Conservation (phyloP, 2,329 filamentous ascomycete genomes). For the Pyrenochaeta sp. region DNA sequence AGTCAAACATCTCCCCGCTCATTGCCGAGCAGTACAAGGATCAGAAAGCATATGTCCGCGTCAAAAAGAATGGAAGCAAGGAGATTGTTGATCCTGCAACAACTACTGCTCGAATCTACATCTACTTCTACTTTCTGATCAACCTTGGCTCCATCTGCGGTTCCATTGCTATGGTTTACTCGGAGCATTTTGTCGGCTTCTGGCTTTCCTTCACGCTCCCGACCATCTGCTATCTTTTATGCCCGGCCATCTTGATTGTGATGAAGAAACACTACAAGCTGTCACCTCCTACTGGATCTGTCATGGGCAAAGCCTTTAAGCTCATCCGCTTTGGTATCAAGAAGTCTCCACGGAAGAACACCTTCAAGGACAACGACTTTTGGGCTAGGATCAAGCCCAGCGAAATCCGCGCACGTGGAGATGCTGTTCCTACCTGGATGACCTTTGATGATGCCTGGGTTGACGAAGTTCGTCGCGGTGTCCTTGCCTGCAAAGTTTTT, state of each 20-base stretch:
- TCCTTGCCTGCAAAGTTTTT: constrained; percentile 50
- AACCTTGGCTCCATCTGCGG: constrained; percentile 50
- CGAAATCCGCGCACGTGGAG: constrained; percentile 41
- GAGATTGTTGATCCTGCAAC: constrained; percentile 73
- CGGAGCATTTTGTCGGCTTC: constrained; percentile 67
- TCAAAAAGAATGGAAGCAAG: constrained; percentile 52
- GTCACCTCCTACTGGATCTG: constrained; percentile 74
- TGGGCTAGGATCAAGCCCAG: constrained; percentile 73
- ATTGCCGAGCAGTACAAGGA: constrained; percentile 66
- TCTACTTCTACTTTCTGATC: constrained; percentile 46
- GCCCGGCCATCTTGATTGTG: constrained; percentile 64
- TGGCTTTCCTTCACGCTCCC: constrained; percentile 76
- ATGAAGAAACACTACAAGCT: constrained; percentile 72
- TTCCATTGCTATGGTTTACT: constrained; percentile 49
- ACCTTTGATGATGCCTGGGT: constrained; percentile 83
- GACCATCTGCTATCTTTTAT: constrained; percentile 69
- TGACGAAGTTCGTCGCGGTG: constrained; percentile 74
- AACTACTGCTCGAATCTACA: constrained; percentile 71
- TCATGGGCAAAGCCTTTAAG: constrained; percentile 71
- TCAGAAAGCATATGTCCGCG: constrained; percentile 38
- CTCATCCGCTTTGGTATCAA: constrained; percentile 62
- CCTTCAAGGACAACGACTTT: constrained; percentile 50
- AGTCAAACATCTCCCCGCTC: constrained; percentile 68
- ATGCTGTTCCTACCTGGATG: constrained; percentile 72
- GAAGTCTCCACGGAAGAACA: constrained; percentile 28